Base-by-base conservation (phyloP, 139 green algal species). In the Desmodesmus armatus region DNA sequence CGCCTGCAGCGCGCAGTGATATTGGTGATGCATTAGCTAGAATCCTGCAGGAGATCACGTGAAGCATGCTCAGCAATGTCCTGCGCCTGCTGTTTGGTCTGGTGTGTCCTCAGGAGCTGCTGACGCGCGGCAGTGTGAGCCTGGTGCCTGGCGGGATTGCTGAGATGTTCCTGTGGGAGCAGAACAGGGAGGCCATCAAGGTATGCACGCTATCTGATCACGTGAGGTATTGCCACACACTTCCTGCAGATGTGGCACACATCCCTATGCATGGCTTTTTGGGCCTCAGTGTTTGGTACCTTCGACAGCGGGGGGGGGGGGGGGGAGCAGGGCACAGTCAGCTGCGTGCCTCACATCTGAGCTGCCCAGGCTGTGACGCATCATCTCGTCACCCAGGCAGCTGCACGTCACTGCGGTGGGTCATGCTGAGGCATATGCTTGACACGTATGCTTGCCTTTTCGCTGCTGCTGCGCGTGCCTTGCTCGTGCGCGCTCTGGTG, bases 91-190 rank as follows among this genome's bases (percentile, higher is more conserved):
- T 33, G 31, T 65, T 3, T 21, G 25, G 25, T 4, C 53, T 65
- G 23, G 3, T 33, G 1, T 3, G 55, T 65, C 31, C 55, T 65
- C 3, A 13, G 55, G 25, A 0, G 2, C 55, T 65, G 55, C 9
- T 65, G 13, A 31, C n/a, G 67, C 41, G 70, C 19, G 85, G 88
- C 17, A 82, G 60, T 13, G 88, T 87, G 9, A 80, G 75, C 27
- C 51, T 88, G 37, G 84, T 91, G 40, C 67, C 78, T 39, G 82
- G 75, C 37, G 67, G 84, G 15, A 87, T 85, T n/a, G 80, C 72
- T 67, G 43, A 88, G 71, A 88, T 88, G 83, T 88, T 86, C 35
- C 39, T 88, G 78, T 72, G 41, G 41, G 33, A 75, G 37, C 41
- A 66, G 25, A 3, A 63, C 63, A 43, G 77, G 1, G 88, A 89